These are phyloP conservation scores for Claviceps sp. DNA, from an alignment of 2,329 filamentous ascomycete genomes.

Conservation along the genomic window DNA sequence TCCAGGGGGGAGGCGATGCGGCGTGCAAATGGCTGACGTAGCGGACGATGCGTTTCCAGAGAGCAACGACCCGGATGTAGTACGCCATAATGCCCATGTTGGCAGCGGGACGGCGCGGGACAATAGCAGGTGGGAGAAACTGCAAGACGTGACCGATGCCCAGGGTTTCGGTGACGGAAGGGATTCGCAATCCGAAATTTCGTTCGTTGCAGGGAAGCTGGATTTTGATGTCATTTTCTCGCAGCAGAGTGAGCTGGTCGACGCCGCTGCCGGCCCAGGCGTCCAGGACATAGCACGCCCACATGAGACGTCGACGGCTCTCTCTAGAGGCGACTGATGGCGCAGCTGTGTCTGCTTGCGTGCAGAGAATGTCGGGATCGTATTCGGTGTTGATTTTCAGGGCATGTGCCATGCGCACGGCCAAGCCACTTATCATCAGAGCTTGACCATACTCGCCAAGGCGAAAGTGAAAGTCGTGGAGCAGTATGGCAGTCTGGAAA, in stretches of 20 bases:
- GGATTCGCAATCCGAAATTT: constrained; percentile 27
- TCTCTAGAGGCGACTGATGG: constrained; percentile 25
- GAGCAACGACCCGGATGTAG: constrained; percentile 26
- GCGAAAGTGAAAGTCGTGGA: constrained; percentile 27
- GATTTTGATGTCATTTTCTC: constrained; percentile 27
- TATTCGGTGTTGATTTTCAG: constrained; percentile 25
- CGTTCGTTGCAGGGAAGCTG: constrained; percentile 27
- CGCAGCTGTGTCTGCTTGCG: constrained; percentile 16
- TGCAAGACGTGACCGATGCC: constrained; percentile 27
- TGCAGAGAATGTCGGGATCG: constrained; percentile 24
- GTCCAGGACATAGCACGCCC: constrained; percentile 28
- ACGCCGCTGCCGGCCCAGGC: constrained; percentile 26
- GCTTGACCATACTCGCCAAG: constrained; percentile 26
- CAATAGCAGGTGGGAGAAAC: constrained; percentile 25
- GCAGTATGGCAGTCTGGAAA: constrained; percentile 22
- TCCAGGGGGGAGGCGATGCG: constrained; percentile 25
- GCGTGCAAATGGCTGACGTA: constrained; percentile 29
- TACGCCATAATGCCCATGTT: constrained; percentile 32
- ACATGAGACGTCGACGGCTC: constrained; percentile 26
- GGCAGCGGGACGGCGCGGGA: constrained; percentile 24
- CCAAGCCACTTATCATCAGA: constrained; percentile 27
- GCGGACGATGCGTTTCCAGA: constrained; percentile 27
- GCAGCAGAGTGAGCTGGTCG: constrained; percentile 25
- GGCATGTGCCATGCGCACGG: constrained; percentile 28
- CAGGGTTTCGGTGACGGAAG: constrained; percentile 26